A percentile compares a stretch with the other conserved stretches of the same genome.
Evolutionary conservation across 225 moss, liverwort and hornwort genomes (phyloP).

Genomic region (Pseudoscleropodium purum): DNA sequence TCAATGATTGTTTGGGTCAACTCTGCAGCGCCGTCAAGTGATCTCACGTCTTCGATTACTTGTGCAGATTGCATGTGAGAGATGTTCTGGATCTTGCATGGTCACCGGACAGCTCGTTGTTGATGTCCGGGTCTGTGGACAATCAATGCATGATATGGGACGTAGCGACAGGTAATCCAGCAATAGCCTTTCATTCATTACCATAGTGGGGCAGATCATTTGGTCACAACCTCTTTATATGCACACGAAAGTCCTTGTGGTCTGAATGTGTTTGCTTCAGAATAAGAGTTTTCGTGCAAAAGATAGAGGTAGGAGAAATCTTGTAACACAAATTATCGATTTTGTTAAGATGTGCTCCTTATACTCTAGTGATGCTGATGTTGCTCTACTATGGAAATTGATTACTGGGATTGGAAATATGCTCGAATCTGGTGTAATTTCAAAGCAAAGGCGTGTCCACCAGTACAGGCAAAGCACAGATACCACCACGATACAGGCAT

Average conservation of each 20-base stretch:
- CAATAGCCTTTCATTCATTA: background rate
- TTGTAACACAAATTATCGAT: background rate
- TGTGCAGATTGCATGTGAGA: constrained; percentile 65
- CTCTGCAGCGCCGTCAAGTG: background rate
- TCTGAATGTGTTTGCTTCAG: background rate
- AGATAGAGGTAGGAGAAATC: background rate
- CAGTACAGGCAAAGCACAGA: background rate
- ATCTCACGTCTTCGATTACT: background rate
- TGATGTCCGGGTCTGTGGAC: constrained; percentile 94
- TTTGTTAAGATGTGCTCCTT: background rate
- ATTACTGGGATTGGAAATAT: background rate
- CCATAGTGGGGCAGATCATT: background rate
- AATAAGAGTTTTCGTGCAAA: background rate
- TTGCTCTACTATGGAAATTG: background rate
- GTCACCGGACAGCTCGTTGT: constrained; percentile 64
- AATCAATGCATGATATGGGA: constrained; percentile 97
- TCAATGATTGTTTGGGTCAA: background rate
- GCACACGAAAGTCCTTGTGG: background rate
- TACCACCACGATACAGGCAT: background rate
- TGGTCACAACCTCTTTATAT: background rate
- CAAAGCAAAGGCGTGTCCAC: background rate
- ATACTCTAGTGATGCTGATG: background rate
- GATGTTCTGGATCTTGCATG: constrained; percentile 93
- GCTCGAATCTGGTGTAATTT: background rate
- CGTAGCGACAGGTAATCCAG: constrained; percentile 40